phyloP scores from a whole-genome alignment of 164 flowering plant genomes.

The Nymphaea thermarum region DNA sequence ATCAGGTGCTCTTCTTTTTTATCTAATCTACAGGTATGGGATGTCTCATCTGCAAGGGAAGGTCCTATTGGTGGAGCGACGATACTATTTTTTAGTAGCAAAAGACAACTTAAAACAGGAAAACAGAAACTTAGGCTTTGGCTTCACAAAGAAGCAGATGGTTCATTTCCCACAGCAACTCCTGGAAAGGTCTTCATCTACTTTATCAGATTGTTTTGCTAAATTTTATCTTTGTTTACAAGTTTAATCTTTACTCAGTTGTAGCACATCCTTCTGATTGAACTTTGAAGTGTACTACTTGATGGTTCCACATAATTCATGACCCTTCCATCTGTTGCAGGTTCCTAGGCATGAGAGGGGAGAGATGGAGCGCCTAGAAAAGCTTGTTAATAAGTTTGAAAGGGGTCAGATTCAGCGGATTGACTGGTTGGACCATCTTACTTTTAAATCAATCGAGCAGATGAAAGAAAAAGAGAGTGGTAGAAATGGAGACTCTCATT shows the following conservation, averaged over 20 bases:
- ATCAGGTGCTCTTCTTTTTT: not conserved
- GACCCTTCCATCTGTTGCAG: constrained; percentile 17
- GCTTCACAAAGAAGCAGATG: constrained; percentile 89
- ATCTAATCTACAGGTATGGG: constrained; percentile 60
- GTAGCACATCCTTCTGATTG: not conserved
- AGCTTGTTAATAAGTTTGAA: constrained; percentile 89
- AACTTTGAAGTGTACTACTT: not conserved
- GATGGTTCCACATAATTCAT: not conserved
- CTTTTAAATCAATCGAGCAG: constrained; percentile 73
- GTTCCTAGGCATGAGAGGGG: constrained; percentile 93
- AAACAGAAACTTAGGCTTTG: constrained; percentile 95
- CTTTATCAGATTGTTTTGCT: not conserved
- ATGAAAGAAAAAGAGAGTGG: constrained; percentile 69
- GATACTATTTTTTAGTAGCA: constrained; percentile 77
- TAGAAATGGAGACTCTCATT: constrained; percentile 54
- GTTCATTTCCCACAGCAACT: constrained; percentile 71
- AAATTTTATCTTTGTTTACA: not conserved
- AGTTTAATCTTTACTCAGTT: not conserved
- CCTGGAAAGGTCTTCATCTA: constrained; percentile 75
- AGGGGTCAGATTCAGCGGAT: constrained; percentile 83
- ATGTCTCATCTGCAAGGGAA: constrained; percentile 78
- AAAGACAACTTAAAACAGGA: constrained; percentile 89
- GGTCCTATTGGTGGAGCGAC: constrained; percentile 93
- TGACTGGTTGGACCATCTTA: constrained; percentile 95
- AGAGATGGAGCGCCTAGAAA: constrained; percentile 88